Conservation (phyloP, 73 alveolate genomes). For the Paramecium sexaurelia region DNA sequence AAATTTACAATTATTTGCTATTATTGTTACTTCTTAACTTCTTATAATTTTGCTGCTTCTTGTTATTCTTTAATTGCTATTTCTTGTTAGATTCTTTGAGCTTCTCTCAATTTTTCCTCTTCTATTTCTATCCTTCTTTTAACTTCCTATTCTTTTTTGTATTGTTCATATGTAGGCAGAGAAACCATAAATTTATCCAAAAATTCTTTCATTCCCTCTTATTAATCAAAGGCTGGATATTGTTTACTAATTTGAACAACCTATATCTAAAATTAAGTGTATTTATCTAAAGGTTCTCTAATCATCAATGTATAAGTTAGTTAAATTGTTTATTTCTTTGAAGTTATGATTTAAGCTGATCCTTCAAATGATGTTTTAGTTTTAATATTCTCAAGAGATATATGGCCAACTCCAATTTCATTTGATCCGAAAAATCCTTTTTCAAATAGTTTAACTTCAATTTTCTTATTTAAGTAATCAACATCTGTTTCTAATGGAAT, state of each 20-base stretch:
- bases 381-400: background rate
- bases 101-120: background rate
- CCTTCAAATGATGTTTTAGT: background rate
- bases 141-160: background rate
- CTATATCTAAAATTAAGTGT: background rate
- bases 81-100: background rate
- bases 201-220: slow-evolving; percentile 43
- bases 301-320: background rate
- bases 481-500: background rate
- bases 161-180: slow-evolving; percentile 43
- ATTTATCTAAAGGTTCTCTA: slow-evolving; percentile 48
- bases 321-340: background rate
- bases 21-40: background rate
- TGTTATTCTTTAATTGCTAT: background rate
- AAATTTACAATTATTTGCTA: background rate
- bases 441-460: slow-evolving; percentile 38
- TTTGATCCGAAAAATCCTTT: slow-evolving; percentile 11
- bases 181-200: background rate
- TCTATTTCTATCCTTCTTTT: background rate
- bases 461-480: background rate
- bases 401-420: slow-evolving; percentile 9
- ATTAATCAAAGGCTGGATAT: background rate
- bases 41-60: background rate
- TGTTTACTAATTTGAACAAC: background rate
- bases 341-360: background rate